Evolutionary conservation across 345 rosid genomes (phyloP).

Genomic region (Heritiera fomes): DNA sequence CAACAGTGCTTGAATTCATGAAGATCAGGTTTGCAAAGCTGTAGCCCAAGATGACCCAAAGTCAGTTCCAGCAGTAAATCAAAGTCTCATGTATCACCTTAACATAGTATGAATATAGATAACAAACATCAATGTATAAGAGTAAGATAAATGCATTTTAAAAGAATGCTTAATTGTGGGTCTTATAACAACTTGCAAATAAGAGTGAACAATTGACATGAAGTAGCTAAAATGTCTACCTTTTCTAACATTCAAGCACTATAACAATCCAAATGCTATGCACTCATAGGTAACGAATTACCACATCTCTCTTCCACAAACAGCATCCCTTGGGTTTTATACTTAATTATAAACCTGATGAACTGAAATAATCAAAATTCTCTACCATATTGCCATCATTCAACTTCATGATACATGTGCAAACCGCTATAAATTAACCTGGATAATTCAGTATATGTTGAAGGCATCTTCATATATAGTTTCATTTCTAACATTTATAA

Average conservation of each 20-base stretch:
- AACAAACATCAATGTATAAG: neutral
- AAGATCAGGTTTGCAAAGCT: slow-evolving; percentile 30
- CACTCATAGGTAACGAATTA: neutral
- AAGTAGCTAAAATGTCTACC: slow-evolving; percentile 1
- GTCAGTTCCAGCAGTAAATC: slow-evolving; percentile 8
- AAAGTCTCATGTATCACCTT: neutral
- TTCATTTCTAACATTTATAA: neutral
- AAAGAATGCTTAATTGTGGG: neutral
- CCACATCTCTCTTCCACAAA: neutral
- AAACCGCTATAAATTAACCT: neutral
- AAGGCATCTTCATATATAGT: neutral
- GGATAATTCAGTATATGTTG: neutral
- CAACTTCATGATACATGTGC: neutral
- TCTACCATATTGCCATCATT: neutral
- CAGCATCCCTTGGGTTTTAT: neutral
- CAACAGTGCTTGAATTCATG: slow-evolving; percentile 52
- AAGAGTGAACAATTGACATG: neutral
- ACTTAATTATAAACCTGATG: neutral
- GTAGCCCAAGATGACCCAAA: slow-evolving; percentile 10
- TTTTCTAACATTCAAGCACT: neutral
- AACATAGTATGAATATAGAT: neutral
- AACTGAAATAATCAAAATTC: neutral
- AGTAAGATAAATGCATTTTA: neutral
- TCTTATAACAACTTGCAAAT: neutral
- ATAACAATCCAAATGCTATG: neutral